Base-by-base conservation (phyloP, 306 rosid genomes). In the Citrullus mucosospermus region DNA sequence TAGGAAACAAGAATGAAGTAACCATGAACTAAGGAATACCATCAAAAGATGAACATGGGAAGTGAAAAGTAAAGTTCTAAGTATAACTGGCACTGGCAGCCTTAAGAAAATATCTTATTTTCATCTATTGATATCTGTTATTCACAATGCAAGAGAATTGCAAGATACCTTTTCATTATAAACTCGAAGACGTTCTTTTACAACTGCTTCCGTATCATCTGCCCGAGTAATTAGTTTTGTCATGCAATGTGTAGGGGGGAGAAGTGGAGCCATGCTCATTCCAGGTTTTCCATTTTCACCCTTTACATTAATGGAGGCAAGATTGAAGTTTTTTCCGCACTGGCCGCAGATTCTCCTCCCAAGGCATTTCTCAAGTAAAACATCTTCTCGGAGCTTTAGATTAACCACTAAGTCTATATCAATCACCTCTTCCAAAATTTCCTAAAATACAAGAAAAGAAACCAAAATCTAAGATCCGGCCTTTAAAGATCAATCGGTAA, bases 381-480 rank as follows among this genome's bases (percentile, higher is more conserved):
- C 90, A 85, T 95, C 96, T 83, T 95, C 97, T 73, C 86, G 92
- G 30, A 95, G 91, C 87, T 86, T 95, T 83, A 95, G 91, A 85
- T 95, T 95, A 60, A 95, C 88, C 81, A 90, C 99, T 88, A 92
- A 80, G 80, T 95, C 99, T 68, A 95, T 86, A 87, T 95, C 96
- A 3, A 90, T 83, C 34, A 92, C 97, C 77, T 89, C 92, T 81
- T 88, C 99, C 87, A 95, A 84, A 83, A 92, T 92, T 88, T 92
- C 96, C 99, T 95, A 86, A 30, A 43, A 16, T 17, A 73, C n/a
- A 44, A 7, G 58, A 59, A 61, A 58, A 59, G n/a, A 43, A 78
- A 62, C 25, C 60, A 63, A 75, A 62, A 60, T 25, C 17, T 9
- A 61, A n/a, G 48, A 13, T 25, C 39, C 0, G 3, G 39, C 20